Evolutionary conservation across 306 rosid species (phyloP), one percentile per base, ranked within the genome.

Genomic region (Sindora glabra): DNA sequence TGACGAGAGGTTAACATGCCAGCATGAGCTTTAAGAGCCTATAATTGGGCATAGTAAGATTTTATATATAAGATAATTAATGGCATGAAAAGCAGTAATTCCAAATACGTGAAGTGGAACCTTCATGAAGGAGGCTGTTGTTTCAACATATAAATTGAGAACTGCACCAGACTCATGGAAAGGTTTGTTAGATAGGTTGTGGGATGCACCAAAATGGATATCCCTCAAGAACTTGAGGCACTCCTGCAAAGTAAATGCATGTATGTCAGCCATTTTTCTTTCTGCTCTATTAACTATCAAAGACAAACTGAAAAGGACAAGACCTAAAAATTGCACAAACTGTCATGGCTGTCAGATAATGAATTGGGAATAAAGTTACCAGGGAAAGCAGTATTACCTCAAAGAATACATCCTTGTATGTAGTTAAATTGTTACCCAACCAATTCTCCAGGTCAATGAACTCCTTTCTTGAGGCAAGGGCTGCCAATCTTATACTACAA

Each of bases 381-480:
- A 8, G 19, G 59, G 32, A 37, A 26, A 36, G 51, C 34, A 44
- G 70, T 23, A 66, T 62, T 77, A 94, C 99, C 99, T 86, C 91
- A 57, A 82, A 89, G 74, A 89, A 94, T 56, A 64, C 64, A 71
- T 89, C 97, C 75, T 73, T 89, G 75, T 77, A 79, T 0, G 75
- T 47, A 73, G 65, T 78, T 48, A 94, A 72, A 64, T 79, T 86
- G 72, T 59, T 73, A 68, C 67, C 75, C 84, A 89, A 56, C 99
- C 99, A 94, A 76, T 82, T 84, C 84, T 86, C 97, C 23, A 94
- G 90, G 71, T 94, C 97, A 66, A 89, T 41, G 72, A 63, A 75
- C 67, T 86, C 94, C 81, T 84, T 86, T 65, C 82, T 77, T 16
- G 86, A 84, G 65, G 99, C 99, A 68, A 84, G 77, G 66, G 94